Base-by-base conservation (phyloP, 192 early-diverging fungal genomes). In the Umbelopsis sp. region DNA sequence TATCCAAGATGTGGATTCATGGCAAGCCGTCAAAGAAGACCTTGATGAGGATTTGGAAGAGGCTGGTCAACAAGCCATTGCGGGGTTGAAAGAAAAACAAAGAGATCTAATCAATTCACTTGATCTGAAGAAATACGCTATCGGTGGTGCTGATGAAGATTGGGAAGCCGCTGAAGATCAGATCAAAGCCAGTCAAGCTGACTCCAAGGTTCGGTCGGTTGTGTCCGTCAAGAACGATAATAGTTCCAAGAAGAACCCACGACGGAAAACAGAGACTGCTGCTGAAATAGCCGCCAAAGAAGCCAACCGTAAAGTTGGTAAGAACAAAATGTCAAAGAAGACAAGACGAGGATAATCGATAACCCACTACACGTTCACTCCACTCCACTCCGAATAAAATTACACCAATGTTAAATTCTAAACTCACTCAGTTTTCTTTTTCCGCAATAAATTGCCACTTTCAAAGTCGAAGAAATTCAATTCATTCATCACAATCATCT, bases 41-140 rank as follows among this genome's bases (percentile, higher is more conserved):
- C 62, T 98, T n/a, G 91, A 92, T 32, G 90, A 91, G 22, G 97
- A 98, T 72, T 81, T 98, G 68, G 87, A 87, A 10, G 90, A 94
- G 65, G 94, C 91, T n/a, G 95, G 91, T 17, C 80, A 90, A 22
- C 90, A 93, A 70, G 90, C 81, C 12, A 85, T 93, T 69, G 81
- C 82, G 6, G 80, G 81, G 31, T 80, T 95, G 70, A 86, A 81
- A 73, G 76, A 80, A 24, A 90, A 93, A 66, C 96, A 97, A 76
- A 83, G 86, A 54, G 91, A 95, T 71, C 68, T 97, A 49, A 91
- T 97, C 71, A 85, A 92, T 54, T 77, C 88, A 16, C 76, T 96
- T 62, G 89, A 95, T 74, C 76, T 96, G 25, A 84, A 81, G 67
- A 77, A 91, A 69, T 91, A 88, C 69, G 92, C 92, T 12, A 94